These are phyloP conservation scores for Kodamaea neixiangensis DNA, from an alignment of 805 yeast genomes.

Conservation along the genomic window DNA sequence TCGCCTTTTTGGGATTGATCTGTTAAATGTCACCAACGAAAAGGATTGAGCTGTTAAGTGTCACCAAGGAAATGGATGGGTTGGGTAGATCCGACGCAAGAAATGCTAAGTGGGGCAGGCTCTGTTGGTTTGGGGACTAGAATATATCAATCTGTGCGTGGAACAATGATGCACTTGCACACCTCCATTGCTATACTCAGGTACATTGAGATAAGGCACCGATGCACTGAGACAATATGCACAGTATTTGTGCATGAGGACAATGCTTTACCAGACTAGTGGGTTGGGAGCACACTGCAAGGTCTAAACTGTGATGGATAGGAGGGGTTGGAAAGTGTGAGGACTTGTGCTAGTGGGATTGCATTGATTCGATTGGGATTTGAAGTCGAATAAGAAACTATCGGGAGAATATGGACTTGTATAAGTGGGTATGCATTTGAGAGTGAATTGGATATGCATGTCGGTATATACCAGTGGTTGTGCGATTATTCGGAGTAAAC, in stretches of 20 bases:
- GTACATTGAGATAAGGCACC: not conserved
- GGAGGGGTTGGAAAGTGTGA: too few relatives aligned
- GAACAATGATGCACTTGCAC: not conserved
- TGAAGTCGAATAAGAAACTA: too few relatives aligned
- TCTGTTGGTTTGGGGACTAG: too few relatives aligned
- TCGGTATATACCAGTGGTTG: too few relatives aligned
- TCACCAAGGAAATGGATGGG: not conserved
- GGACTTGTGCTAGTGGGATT: too few relatives aligned
- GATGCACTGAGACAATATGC: not conserved
- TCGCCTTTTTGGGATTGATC: not conserved
- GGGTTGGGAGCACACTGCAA: not conserved
- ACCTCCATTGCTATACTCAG: not conserved
- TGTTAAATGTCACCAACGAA: not conserved
- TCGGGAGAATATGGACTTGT: too few relatives aligned
- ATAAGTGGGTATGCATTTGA: too few relatives aligned
- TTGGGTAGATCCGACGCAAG: not conserved
- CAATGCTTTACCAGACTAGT: not conserved
- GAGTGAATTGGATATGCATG: too few relatives aligned
- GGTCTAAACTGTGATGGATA: not conserved
- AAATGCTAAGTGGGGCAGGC: too few relatives aligned
- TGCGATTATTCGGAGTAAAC: too few relatives aligned
- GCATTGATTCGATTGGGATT: too few relatives aligned
- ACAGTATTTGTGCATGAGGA: not conserved
- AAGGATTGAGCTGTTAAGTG: not conserved
- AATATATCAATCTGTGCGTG: not conserved